Evolutionary conservation across 805 yeast genomes (phyloP), one percentile per base, ranked within the genome.

Genomic region (Phaffomyces antillensis): DNA sequence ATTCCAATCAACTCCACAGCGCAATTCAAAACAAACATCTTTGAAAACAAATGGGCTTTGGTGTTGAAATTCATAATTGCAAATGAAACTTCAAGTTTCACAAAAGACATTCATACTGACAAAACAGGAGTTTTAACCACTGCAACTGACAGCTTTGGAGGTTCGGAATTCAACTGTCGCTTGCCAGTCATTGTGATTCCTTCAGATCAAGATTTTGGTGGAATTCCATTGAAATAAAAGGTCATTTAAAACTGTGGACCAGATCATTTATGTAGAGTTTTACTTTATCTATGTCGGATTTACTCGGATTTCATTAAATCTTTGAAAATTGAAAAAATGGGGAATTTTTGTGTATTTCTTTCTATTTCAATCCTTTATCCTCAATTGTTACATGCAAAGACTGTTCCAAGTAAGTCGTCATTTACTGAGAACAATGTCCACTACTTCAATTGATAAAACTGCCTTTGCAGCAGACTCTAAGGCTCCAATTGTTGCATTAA

Each of bases 401-500:
- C 28, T 41, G 38, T 36, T 18, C 13, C 46, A 41, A 40, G 30
- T 49, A 42, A 33, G 42, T 8, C 51, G 44, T 25, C 48, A 46
- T 9, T 12, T 46, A n/a, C 7, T 23, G 4, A 32, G 37, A 37
- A 44, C 36, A 13, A 38, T 44, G 39, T 23, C 43, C 15, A 25
- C 53, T n/a, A 4, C 49, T 20, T 13, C 43, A 6, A 25, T 44
- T 17, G 50, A 51, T 20, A 30, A 45, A 5, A 24, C 53, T 15
- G 41, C 43, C 42, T 58, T 47, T 41, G 68, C 69, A 28, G 87
- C 85, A 20, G 87, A 81, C 52, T 55, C 70, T 13, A 70, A 72
- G 34, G 83, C 95, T 1, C 93, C 96, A 25, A 73, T 85, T 37
- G 80, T 83, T 45, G 75, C 81, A 25, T 66, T 88, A 30, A 72